phyloP scores from a whole-genome alignment of 305 asterid genomes.

The Andrographis paniculata region DNA sequence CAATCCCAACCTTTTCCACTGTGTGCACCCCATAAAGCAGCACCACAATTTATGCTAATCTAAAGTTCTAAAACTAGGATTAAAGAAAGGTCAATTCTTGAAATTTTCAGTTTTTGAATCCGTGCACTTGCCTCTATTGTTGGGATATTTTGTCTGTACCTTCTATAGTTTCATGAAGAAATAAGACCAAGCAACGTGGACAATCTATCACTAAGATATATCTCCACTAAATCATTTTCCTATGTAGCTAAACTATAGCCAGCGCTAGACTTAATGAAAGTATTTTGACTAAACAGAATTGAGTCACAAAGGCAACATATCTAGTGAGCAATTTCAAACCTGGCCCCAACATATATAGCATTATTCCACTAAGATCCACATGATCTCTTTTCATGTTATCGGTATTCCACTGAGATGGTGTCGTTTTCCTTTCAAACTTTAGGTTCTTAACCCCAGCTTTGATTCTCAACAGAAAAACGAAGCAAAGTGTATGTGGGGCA shows the following conservation, averaged over 20 bases:
- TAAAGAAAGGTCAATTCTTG: slow-evolving; percentile 19
- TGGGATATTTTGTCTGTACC: slow-evolving; percentile 2
- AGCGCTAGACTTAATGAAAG: slow-evolving; percentile 22
- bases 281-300: slow-evolving; percentile 23
- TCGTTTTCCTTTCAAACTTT: background rate
- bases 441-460: slow-evolving; percentile 7
- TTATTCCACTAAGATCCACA: slow-evolving; percentile 21
- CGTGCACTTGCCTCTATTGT: slow-evolving; percentile 21
- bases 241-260: slow-evolving; percentile 18
- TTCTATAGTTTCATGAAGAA: background rate
- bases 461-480: slow-evolving; percentile 20
- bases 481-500: slow-evolving; percentile 26
- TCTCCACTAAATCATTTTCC: slow-evolving; percentile 23
- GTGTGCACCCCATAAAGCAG: slow-evolving; percentile 28
- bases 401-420: slow-evolving; percentile 16
- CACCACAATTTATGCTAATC: slow-evolving; percentile 19
- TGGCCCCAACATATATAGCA: slow-evolving; percentile 21
- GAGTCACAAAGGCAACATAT: slow-evolving; percentile 26
- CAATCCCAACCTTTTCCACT: slow-evolving; percentile 12
- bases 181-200: slow-evolving; percentile 45
- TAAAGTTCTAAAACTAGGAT: slow-evolving; percentile 6
- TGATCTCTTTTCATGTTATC: slow-evolving; percentile 16
- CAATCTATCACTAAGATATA: slow-evolving; percentile 26
- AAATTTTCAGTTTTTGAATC: slow-evolving; percentile 17
- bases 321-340: slow-evolving; percentile 27